phyloP scores from a whole-genome alignment of 202 grass and related monocot genomes.

The Carex arenaria region DNA sequence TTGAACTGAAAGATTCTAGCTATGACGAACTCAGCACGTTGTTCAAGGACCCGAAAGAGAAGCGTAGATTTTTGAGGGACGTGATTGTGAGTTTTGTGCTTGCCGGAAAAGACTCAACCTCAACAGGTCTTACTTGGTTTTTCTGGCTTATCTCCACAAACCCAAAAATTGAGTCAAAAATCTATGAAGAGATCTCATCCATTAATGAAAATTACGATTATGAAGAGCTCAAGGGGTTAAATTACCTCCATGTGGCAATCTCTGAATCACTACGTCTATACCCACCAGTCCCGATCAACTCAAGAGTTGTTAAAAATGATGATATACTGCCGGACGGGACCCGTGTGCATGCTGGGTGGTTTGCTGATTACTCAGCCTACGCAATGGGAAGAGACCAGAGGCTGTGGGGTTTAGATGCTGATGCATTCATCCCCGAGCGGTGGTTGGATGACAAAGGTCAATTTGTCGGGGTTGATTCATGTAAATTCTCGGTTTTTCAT shows the following conservation, averaged over 20 bases:
- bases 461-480: constrained; percentile 34
- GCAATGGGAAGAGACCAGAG: constrained; percentile 59
- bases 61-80: constrained; percentile 50
- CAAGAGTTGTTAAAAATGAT: constrained; percentile 27
- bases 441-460: constrained; percentile 49
- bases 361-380: constrained; percentile 54
- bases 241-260: constrained; percentile 64
- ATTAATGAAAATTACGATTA: background rate
- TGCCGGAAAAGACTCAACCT: constrained; percentile 65
- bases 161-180: constrained; percentile 37
- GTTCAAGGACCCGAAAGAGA: constrained; percentile 33
- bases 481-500: constrained; percentile 53
- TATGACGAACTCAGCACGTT: constrained; percentile 34
- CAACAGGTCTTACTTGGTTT: constrained; percentile 61
- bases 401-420: constrained; percentile 42
- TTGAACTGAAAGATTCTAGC: constrained; percentile 35
- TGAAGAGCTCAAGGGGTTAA: constrained; percentile 30
- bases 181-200: constrained; percentile 35
- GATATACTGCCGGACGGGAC: constrained; percentile 60
- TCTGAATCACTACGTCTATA: constrained; percentile 67
- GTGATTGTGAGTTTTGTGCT: constrained; percentile 59
- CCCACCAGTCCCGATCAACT: constrained; percentile 75
- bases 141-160: constrained; percentile 66
- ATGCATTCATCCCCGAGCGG: constrained; percentile 55
- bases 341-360: constrained; percentile 42